Percentiles rank a stretch among this genome's conserved stretches.
These are phyloP conservation scores for Aspergillus terreus DNA, from an alignment of 2,329 filamentous ascomycete genomes.

Conservation along the genomic window DNA sequence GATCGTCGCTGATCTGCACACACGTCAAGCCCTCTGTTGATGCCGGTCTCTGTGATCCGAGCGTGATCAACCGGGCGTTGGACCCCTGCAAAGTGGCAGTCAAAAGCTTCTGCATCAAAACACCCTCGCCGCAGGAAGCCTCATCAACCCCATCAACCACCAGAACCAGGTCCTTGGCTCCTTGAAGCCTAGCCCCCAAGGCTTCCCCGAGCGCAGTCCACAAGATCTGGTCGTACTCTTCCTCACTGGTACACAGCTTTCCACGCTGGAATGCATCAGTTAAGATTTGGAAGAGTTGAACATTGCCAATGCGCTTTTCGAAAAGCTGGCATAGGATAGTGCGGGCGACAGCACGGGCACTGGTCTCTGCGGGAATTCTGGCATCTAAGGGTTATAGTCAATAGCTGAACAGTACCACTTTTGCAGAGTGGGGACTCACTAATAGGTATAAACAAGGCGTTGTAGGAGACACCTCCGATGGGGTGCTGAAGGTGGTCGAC, in stretches of 20 bases:
- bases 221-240: constrained; percentile 32
- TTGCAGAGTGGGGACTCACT: constrained; percentile 16
- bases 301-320: constrained; percentile 37
- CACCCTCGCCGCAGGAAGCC: constrained; percentile 25
- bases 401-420: no score
- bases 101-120: constrained; percentile 25
- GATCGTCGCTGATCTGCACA: constrained; percentile 27
- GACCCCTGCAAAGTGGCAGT: constrained; percentile 18
- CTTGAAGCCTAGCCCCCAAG: constrained; percentile 23
- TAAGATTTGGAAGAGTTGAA: constrained; percentile 34
- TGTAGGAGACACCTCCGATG: constrained; percentile 33
- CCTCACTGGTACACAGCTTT: constrained; percentile 17
- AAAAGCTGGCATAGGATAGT: constrained; percentile 37
- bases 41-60: constrained; percentile 38
- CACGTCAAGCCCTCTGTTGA: constrained; percentile 28
- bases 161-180: constrained; percentile 34
- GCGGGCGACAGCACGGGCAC: constrained; percentile 31
- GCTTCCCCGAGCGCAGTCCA: constrained; percentile 33
- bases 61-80: constrained; percentile 29
- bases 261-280: constrained; percentile 27
- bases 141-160: constrained; percentile 40
- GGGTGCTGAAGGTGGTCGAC: constrained; percentile 38
- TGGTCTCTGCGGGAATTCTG: constrained; percentile 30
- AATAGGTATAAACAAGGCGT: constrained; percentile 35
- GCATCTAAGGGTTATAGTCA: constrained; percentile 17